Conservation (phyloP, 2,329 filamentous ascomycete species). For the Colletotrichum sp. region DNA sequence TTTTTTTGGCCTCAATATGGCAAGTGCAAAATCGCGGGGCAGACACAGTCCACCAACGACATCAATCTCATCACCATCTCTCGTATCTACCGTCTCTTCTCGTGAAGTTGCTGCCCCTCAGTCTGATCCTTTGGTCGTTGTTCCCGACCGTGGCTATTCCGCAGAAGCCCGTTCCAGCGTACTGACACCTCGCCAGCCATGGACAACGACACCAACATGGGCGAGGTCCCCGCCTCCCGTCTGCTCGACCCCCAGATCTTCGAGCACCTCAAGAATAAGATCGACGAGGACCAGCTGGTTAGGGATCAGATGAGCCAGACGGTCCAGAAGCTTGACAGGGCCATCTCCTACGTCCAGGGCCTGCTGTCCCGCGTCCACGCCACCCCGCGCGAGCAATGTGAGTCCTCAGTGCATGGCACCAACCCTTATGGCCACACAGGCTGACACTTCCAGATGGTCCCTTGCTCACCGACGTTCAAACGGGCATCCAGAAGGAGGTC, state of each 20-base stretch:
- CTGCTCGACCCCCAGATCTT: slow-evolving; percentile 81
- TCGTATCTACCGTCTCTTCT: background rate
- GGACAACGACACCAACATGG: slow-evolving; percentile 24
- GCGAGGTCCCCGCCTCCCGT: slow-evolving; percentile 24
- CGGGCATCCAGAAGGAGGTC: slow-evolving; percentile 74
- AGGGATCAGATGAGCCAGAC: slow-evolving; percentile 85
- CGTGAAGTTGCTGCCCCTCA: background rate
- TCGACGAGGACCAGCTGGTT: slow-evolving; percentile 84
- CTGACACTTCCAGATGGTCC: slow-evolving; percentile 71
- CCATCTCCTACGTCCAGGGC: slow-evolving; percentile 81
- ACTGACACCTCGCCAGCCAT: background rate
- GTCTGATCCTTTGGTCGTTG: background rate
- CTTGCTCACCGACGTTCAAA: slow-evolving; percentile 73
- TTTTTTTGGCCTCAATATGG: background rate
- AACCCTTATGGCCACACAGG: slow-evolving; percentile 50
- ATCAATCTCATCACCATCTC: background rate
- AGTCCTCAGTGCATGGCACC: slow-evolving; percentile 22
- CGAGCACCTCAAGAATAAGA: slow-evolving; percentile 82
- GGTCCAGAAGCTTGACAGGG: slow-evolving; percentile 80
- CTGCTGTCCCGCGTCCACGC: slow-evolving; percentile 90
- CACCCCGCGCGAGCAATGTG: slow-evolving; percentile 69
- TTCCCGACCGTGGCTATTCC: background rate
- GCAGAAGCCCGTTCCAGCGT: background rate
- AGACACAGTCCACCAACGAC: background rate
- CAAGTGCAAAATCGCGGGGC: background rate